A percentile compares a stretch with the other conserved stretches of the same genome.
These are phyloP conservation scores for Fomitopsis betulina DNA, from an alignment of 1,284 basidiomycete genomes.

Conservation along the genomic window DNA sequence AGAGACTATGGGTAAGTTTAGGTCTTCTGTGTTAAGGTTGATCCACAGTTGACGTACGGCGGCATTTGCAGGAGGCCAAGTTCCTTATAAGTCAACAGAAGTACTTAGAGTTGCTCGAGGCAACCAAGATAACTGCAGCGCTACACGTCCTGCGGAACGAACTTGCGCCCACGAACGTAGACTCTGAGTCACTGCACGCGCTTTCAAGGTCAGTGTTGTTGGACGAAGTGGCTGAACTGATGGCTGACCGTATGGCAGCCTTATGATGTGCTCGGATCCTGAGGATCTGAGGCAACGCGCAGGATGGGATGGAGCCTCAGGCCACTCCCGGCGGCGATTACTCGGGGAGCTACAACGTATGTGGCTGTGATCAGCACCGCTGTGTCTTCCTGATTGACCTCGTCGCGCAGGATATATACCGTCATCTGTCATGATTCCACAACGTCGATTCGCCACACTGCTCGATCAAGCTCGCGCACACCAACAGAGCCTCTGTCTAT, in stretches of 20 bases:
- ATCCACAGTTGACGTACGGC: conserved; percentile 7
- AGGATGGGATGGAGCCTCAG: conserved; percentile 86
- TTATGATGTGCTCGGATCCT: conserved; percentile 86
- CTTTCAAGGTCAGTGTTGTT: conserved; percentile 66
- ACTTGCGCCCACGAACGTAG: conserved; percentile 74
- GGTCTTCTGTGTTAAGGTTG: conserved; percentile 1
- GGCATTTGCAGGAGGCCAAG: conserved; percentile 59
- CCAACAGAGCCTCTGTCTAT: conserved; percentile 77
- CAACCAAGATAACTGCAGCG: conserved; percentile 77
- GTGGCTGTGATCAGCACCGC: conserved; percentile 18
- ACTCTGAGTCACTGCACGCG: conserved; percentile 76
- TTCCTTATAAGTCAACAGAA: conserved; percentile 94
- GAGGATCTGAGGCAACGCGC: conserved; percentile 82
- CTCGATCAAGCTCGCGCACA: conserved; percentile 82
- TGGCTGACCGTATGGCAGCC: conserved; percentile 36
- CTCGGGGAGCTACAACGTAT: conserved; percentile 82
- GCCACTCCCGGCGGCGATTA: conserved; percentile 72
- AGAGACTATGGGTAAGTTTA: conserved; percentile 58
- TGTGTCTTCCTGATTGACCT: conserved; percentile 2
- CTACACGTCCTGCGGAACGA: conserved; percentile 84
- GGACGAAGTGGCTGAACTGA: neutral
- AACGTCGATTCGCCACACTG: conserved; percentile 79
- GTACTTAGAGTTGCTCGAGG: conserved; percentile 92
- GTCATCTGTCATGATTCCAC: conserved; percentile 89
- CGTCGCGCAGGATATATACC: conserved; percentile 72